Percentiles rank a stretch among this genome's conserved stretches.
phyloP scores from a whole-genome alignment of 169 alveolate species.

The Eimeria acervulina region DNA sequence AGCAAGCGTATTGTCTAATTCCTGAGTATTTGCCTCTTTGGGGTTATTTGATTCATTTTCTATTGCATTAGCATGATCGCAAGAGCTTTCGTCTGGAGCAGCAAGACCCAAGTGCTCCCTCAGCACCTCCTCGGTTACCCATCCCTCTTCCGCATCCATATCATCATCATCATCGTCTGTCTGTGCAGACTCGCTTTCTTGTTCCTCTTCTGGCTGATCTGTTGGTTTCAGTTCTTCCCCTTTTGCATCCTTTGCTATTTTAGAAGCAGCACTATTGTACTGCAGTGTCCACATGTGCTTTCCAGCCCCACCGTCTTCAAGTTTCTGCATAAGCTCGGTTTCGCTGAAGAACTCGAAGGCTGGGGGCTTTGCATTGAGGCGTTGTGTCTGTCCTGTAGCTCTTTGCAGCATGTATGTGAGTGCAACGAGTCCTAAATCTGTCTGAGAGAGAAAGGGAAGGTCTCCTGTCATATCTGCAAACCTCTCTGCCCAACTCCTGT shows the following conservation, averaged over 20 bases:
- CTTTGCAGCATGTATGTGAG: conserved; percentile 84
- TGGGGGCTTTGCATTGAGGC: conserved; percentile 64
- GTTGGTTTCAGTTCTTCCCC: background rate
- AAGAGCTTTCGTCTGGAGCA: background rate
- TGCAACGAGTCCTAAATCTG: conserved; percentile 83
- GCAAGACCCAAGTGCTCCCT: conserved; percentile 47
- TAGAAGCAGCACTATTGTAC: background rate
- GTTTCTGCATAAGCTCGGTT: background rate
- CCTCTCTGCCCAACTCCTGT: conserved; percentile 81
- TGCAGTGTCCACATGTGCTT: conserved; percentile 34
- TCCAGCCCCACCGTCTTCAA: background rate
- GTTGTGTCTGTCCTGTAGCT: conserved; percentile 70
- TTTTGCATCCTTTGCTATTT: background rate
- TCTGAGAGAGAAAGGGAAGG: conserved; percentile 61
- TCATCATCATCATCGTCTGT: conserved; percentile 32
- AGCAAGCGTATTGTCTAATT: background rate
- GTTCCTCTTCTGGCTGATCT: background rate
- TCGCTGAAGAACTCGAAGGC: conserved; percentile 51
- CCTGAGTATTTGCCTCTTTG: background rate
- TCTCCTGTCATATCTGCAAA: conserved; percentile 84
- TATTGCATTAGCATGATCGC: background rate
- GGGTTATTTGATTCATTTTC: background rate
- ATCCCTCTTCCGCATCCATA: conserved; percentile 14
- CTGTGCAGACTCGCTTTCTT: background rate
- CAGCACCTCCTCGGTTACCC: conserved; percentile 68